Evolutionary conservation across 805 yeast species (phyloP), one percentile per base, ranked within the genome.

Genomic region (Saccharomyces kudriavzevii): DNA sequence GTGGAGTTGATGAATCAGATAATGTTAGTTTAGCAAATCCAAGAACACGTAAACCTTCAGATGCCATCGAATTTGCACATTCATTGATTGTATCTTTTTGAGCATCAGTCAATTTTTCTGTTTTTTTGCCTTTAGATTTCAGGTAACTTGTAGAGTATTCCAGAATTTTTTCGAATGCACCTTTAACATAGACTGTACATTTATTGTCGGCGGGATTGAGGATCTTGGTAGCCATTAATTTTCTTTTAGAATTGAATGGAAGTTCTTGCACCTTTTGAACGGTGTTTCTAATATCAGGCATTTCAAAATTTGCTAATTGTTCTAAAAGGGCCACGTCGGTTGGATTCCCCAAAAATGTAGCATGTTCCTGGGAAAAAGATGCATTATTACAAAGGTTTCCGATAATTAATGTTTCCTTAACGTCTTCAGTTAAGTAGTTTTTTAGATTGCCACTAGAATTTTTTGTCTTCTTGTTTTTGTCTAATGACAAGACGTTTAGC

Each of bases 321-420:
- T 89, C 96, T 53, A 90, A 75, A 46, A 94, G 74, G 0, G 99
- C 98, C 60, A 91, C 83, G 72, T 94, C 99, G 13, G 96, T 89
- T 43, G 99, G 96, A 69, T 92, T 94, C 27, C 99, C 99, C 48
- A 87, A 80, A 64, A 72, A 85, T 64, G 80, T 83, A 54, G 81
- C 86, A 64, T 78, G 80, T 62, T 87, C 95, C 46, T 71, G 72
- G 0, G 91, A 85, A 59, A 72, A 87, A 56, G 80, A 77, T 13
- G 90, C 81, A 65, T 87, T 87, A 72, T 87, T 87, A 73, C 94
- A 87, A 49, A 86, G 67, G 60, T 81, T 84, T 20, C 91, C 92
- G 45, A 82, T 74, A 60, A 82, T 86, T 57, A 87, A 69, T 17
- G 83, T 74, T 50, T 74, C 73, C 45, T 64, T 73, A 30, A 85